A percentile compares a stretch with the other conserved stretches of the same genome.
Conservation (phyloP, 1,284 basidiomycete genomes). For the Coniferiporia sulphurascens region DNA sequence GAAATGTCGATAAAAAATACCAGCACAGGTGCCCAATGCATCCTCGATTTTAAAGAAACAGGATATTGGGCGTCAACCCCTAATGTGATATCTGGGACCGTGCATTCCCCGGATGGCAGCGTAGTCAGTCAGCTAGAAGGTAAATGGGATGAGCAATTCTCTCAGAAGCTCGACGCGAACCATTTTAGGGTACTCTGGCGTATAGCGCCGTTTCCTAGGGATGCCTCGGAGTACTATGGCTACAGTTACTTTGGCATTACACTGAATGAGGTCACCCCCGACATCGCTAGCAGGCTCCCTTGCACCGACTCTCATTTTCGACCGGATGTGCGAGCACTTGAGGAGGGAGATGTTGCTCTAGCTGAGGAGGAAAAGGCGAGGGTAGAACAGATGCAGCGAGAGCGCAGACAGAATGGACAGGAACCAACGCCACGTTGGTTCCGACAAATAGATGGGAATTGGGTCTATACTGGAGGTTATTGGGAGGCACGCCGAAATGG, state of each 20-base stretch:
- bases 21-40: conserved; percentile 49
- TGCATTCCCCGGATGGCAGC: conserved; percentile 52
- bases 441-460: conserved; percentile 55
- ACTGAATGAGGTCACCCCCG: conserved; percentile 75
- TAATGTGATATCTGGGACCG: conserved; percentile 65
- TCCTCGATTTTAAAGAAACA: conserved; percentile 79
- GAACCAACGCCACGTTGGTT: conserved; percentile 70
- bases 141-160: conserved; percentile 79
- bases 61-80: conserved; percentile 72
- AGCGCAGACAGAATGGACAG: conserved; percentile 51
- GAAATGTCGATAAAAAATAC: conserved; percentile 69
- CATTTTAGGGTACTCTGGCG: conserved; percentile 76
- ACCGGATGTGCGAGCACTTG: conserved; percentile 83
- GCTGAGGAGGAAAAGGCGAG: conserved; percentile 76
- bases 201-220: conserved; percentile 66
- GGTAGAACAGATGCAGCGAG: conserved; percentile 73
- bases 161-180: conserved; percentile 59
- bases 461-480: conserved; percentile 75
- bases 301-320: conserved; percentile 83
- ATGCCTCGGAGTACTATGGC: conserved; percentile 73
- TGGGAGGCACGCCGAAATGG: conserved; percentile 68
- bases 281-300: conserved; percentile 66
- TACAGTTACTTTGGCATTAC: conserved; percentile 78
- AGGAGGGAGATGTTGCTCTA: conserved; percentile 71
- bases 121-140: conserved; percentile 62